Conservation (phyloP, 106 monocot species). For the Platanthera guangdongensis region DNA sequence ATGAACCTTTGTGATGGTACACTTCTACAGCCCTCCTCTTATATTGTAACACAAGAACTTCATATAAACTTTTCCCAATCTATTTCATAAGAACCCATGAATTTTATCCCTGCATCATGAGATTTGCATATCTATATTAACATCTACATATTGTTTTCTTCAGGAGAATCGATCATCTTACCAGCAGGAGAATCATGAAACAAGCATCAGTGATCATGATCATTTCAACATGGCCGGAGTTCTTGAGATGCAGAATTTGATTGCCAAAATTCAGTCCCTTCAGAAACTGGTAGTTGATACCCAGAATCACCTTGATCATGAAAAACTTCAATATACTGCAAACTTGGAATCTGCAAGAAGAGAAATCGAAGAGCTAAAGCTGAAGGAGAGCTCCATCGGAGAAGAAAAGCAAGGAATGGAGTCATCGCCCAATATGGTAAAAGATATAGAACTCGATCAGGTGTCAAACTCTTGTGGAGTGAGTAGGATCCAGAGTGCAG, state of each 20-base stretch:
- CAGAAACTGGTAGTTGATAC: constrained; percentile 29
- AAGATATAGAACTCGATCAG: constrained; percentile 40
- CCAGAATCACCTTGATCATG: constrained; percentile 22
- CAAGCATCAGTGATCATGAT: constrained; percentile 1
- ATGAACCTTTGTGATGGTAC: too few relatives aligned
- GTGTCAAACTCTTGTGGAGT: constrained; percentile 14
- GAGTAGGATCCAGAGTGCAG: constrained; percentile 8
- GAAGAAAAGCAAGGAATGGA: constrained; percentile 4
- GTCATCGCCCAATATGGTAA: neutral
- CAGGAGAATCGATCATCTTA: constrained; percentile 16
- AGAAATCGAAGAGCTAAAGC: constrained; percentile 27
- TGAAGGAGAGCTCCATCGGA: constrained; percentile 7
- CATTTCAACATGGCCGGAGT: constrained; percentile 9
- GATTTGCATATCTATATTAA: neutral
- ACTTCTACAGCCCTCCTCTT: too few relatives aligned
- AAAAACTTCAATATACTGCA: constrained; percentile 26
- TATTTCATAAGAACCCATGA: neutral
- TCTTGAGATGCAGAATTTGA: constrained; percentile 43
- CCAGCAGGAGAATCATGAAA: constrained; percentile 8
- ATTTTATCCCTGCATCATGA: neutral
- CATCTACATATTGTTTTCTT: neutral
- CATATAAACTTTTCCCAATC: neutral
- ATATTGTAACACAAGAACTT: neutral
- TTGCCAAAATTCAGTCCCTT: constrained; percentile 46
- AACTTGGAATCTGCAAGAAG: constrained; percentile 24